Conservation (phyloP, 768 basidiomycete genomes). For the Mycena rebaudengoi region DNA sequence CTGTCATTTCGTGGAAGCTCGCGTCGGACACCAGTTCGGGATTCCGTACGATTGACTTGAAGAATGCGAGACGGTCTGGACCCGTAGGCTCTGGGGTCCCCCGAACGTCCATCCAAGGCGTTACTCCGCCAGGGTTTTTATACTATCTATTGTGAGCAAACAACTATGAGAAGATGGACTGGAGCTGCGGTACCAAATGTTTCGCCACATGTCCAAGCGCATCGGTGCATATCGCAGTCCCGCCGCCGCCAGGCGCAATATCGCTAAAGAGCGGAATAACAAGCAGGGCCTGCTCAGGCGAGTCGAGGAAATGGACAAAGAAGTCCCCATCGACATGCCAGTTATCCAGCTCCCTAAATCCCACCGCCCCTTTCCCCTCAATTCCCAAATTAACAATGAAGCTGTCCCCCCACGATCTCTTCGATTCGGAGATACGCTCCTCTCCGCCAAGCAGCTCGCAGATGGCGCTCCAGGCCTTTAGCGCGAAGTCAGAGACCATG, state of each 20-base stretch:
- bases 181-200: slow-evolving; percentile 48
- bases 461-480: slow-evolving; percentile 70
- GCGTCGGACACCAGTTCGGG: slow-evolving; percentile 43
- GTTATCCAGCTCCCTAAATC: slow-evolving; percentile 59
- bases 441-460: slow-evolving; percentile 67
- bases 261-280: slow-evolving; percentile 70
- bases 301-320: slow-evolving; percentile 70
- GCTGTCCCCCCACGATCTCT: slow-evolving; percentile 62
- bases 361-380: slow-evolving; percentile 43
- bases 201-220: slow-evolving; percentile 58
- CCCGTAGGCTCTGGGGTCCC: slow-evolving; percentile 18
- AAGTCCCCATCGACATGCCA: slow-evolving; percentile 75
- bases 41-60: slow-evolving; percentile 50
- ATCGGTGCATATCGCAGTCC: slow-evolving; percentile 67
- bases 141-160: neutral
- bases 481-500: slow-evolving; percentile 57
- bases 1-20: slow-evolving; percentile 63
- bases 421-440: slow-evolving; percentile 60
- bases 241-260: slow-evolving; percentile 62
- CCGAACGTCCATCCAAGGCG: slow-evolving; percentile 24
- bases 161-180: neutral
- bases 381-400: slow-evolving; percentile 72
- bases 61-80: slow-evolving; percentile 17
- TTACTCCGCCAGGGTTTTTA: slow-evolving; percentile 23
- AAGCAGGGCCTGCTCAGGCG: slow-evolving; percentile 69